Evolutionary conservation across 257 asterid genomes (phyloP), one percentile per base, ranked within the genome.

Genomic region (Schizonepeta tenuifolia): DNA sequence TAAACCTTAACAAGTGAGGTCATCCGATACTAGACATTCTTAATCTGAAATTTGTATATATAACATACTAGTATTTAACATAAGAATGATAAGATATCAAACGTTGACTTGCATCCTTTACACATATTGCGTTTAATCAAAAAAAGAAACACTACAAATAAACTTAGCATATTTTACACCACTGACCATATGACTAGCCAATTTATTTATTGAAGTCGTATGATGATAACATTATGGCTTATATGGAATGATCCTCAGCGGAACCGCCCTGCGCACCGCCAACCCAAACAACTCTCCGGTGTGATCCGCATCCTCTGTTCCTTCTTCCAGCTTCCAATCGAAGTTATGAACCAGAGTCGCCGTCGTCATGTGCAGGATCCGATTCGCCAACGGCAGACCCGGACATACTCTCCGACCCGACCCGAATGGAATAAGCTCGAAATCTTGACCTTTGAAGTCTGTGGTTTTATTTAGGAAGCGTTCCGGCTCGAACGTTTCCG

Each of bases 331-430:
- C 31, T 71, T 77, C 84, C 82, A 83, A 7, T 79, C 83, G 43
- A 83, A 83, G 22, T 47, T 67, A 24, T 79, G 76, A 65, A 83
- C 36, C 49, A 83, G 53, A 15, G 82, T 66, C 0, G 76, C 84
- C 15, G 72, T 15, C 40, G 53, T n/a, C 7, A 77, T n/a, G 6
- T 62, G 87, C 38, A 79, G 31, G 69, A 82, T 76, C 3, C 69
- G 74, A 0, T 63, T 44, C 0, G 79, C 86, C 21, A 82, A 49
- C 0, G 79, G 68, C 62, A 78, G 0, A 0, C 81, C 86, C 0
- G 79, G 81, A 31, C 86, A 82, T 0, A 79, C 65, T 51, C 86
- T 72, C 21, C 86, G 24, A 1, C 86, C 86, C 5, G 75, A 41
- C 8, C 86, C 81, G 13, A 78, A 78, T 0, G 81, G 81, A n/a